phyloP scores from a whole-genome alignment of 2,329 filamentous ascomycete species.

The Venturia effusa region DNA sequence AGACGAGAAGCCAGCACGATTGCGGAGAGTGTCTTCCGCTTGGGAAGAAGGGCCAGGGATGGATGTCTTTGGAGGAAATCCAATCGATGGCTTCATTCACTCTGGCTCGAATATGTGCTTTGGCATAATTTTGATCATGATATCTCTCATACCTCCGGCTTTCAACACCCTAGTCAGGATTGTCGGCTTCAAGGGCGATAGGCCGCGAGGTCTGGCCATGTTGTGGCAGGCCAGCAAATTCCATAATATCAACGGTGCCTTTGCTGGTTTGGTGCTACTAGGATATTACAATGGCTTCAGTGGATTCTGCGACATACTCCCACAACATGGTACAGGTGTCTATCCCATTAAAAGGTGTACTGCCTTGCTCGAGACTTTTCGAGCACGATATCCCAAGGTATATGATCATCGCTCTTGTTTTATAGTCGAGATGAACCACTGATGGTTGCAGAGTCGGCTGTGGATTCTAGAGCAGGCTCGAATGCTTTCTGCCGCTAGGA shows the following conservation, averaged over 20 bases:
- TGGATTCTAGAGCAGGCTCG: conserved; percentile 86
- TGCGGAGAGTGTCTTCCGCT: conserved; percentile 17
- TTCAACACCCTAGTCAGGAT: conserved; percentile 81
- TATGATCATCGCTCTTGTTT: not conserved
- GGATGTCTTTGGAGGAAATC: conserved; percentile 53
- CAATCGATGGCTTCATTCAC: conserved; percentile 79
- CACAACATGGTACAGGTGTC: conserved; percentile 45
- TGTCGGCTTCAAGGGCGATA: conserved; percentile 84
- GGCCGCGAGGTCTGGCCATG: conserved; percentile 69
- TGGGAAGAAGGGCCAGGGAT: conserved; percentile 44
- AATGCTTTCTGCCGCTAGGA: conserved; percentile 55
- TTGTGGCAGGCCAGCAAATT: conserved; percentile 85
- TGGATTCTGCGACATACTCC: conserved; percentile 79
- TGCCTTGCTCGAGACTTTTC: conserved; percentile 61
- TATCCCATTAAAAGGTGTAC: conserved; percentile 62
- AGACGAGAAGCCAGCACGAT: not conserved
- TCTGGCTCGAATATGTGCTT: conserved; percentile 85
- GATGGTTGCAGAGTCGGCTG: conserved; percentile 46
- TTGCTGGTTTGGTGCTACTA: conserved; percentile 70
- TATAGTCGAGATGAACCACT: not conserved
- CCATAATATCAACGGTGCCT: conserved; percentile 82
- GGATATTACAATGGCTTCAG: conserved; percentile 83
- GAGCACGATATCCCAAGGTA: conserved; percentile 59
- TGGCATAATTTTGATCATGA: conserved; percentile 70
- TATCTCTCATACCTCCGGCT: conserved; percentile 87